Percentiles rank a stretch among this genome's conserved stretches.
Evolutionary conservation across 495 filamentous ascomycete genomes (phyloP).

Genomic region (Hypoxylon rickii): DNA sequence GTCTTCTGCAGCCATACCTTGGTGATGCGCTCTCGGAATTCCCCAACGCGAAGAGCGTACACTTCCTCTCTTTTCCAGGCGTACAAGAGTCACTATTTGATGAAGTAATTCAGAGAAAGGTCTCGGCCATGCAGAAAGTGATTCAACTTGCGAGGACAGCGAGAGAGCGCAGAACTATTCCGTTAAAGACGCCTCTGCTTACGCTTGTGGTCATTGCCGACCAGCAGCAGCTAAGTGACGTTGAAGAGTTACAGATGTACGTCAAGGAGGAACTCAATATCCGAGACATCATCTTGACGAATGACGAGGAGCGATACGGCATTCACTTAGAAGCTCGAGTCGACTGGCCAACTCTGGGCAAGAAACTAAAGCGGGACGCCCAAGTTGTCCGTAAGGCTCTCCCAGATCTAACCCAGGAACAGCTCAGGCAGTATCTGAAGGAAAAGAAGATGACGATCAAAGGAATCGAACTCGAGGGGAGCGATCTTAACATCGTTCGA

Average conservation of each 20-base stretch:
- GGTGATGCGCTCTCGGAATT: conserved; percentile 63
- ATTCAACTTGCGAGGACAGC: conserved; percentile 88
- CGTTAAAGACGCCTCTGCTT: conserved; percentile 88
- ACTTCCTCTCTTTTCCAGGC: conserved; percentile 90
- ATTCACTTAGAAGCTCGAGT: conserved; percentile 87
- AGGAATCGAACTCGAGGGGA: conserved; percentile 78
- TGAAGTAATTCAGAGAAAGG: conserved; percentile 79
- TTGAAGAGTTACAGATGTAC: conserved; percentile 80
- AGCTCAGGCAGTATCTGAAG: conserved; percentile 70
- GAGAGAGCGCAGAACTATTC: conserved; percentile 81
- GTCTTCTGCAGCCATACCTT: conserved; percentile 72
- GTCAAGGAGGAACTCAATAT: conserved; percentile 92
- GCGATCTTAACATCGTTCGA: conserved; percentile 64
- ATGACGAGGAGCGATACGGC: conserved; percentile 86
- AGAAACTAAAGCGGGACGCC: conserved; percentile 94
- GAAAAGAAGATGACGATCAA: conserved; percentile 76
- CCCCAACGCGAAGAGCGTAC: conserved; percentile 80
- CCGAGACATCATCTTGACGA: conserved; percentile 78
- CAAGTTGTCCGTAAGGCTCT: conserved; percentile 85
- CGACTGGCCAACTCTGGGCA: conserved; percentile 92
- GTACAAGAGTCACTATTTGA: conserved; percentile 89
- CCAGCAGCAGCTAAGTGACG: conserved; percentile 79
- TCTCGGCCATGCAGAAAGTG: conserved; percentile 90
- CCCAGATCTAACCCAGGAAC: conserved; percentile 73
- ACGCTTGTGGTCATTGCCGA: conserved; percentile 87